Percentiles rank a stretch among this genome's conserved stretches.
phyloP scores from a whole-genome alignment of 495 filamentous ascomycete species.

The Baudoinia panamericana region DNA sequence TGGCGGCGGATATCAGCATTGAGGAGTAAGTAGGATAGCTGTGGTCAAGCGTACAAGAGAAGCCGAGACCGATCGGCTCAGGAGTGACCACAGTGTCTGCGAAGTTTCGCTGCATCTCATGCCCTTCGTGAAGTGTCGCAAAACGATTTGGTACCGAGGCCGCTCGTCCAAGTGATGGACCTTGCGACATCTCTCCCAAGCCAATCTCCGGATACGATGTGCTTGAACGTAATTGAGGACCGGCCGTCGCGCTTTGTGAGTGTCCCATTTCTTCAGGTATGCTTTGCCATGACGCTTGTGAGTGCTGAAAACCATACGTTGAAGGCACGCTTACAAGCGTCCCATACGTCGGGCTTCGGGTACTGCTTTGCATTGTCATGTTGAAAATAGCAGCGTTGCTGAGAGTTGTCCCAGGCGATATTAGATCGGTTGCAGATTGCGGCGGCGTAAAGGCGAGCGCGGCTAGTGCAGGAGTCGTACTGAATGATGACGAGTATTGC shows the following conservation, averaged over 20 bases:
- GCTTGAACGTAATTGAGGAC: constrained; percentile 28
- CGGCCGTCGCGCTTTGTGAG: constrained; percentile 18
- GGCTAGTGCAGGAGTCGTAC: constrained; percentile 49
- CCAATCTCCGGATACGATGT: constrained; percentile 26
- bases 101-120: no score
- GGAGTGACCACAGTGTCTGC: no score
- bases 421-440: constrained; percentile 29
- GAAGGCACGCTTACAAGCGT: constrained; percentile 17
- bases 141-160: no score
- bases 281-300: constrained; percentile 26
- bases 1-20: constrained; percentile 7
- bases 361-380: constrained; percentile 18
- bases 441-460: constrained; percentile 45
- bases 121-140: no score
- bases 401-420: constrained; percentile 25
- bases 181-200: background rate
- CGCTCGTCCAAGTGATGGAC: constrained; percentile 2
- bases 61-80: constrained; percentile 29
- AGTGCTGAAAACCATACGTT: constrained; percentile 16
- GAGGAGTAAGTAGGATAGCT: background rate
- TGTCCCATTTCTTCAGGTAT: constrained; percentile 26
- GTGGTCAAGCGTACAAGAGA: constrained; percentile 26
- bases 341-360: constrained; percentile 24
- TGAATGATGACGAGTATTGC: constrained; percentile 48
- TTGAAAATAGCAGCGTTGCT: constrained; percentile 22